Base-by-base conservation (phyloP, 2,329 filamentous ascomycete genomes). In the Aspergillus sp. region DNA sequence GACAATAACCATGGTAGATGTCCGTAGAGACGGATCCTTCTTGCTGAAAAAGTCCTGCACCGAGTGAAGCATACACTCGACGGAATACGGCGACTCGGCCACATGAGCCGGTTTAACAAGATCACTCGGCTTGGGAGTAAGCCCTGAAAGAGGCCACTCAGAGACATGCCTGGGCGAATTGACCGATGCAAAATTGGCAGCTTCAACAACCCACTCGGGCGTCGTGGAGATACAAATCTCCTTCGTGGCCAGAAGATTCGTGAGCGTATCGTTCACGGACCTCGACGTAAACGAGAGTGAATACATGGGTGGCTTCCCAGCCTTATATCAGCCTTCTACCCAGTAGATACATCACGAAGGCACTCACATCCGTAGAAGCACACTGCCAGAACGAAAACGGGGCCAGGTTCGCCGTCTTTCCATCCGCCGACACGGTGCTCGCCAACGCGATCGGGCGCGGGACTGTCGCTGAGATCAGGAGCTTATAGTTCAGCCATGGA, bases 161-260 rank as follows among this genome's bases (percentile, higher is more conserved):
- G 85, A 89, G 1, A 84, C 78, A 1, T 88, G 90, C 59, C 86
- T 86, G 0, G 92, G 92, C 0, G 90, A 85, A 73, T 96, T 90
- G 62, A 95, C 85, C 23, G 82, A 83, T 4, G 87, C 84, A 7
- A 86, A 81, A 74, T 97, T 96, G 41, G 91, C 92, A 0, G 93
- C 93, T 79, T 96, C 92, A 69, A 95, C 70, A 72, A 87, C 95
- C 68, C 87, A 83, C 77, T 96, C 91, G 8, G 84, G 86, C 65
- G 96, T 89, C 67, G 96, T 89, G 77, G 95, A 96, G 76, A 96
- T 87, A 53, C 87, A 85, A 74, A 90, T 93, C 77, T 96, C 90
- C 31, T 82, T 77, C 0, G 83, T 86, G 25, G 88, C 88, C 11
- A 82, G 68, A 54, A 96, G 77, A 71, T 96, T 93, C 63, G 79